Conservation (phyloP, 768 basidiomycete species). For the Suillus bovinus region DNA sequence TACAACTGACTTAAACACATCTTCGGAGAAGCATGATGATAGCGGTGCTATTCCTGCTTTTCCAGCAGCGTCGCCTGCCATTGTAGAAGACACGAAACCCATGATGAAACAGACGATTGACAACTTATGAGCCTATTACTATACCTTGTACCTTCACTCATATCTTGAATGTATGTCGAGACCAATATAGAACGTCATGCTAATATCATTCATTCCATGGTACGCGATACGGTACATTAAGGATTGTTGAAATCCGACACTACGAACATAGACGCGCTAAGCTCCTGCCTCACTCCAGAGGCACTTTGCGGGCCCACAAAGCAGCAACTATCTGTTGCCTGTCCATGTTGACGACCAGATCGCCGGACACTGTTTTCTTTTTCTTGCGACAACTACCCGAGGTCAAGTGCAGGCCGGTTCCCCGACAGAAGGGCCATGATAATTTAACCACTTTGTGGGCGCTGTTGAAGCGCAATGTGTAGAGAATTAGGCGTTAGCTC, state of each 20-base stretch:
- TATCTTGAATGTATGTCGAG: background rate
- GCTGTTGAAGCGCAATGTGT: conserved; percentile 87
- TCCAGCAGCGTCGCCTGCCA: background rate
- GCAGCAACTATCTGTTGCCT: conserved; percentile 24
- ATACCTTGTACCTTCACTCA: background rate
- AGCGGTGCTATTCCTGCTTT: too few species aligned
- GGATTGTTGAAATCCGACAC: conserved; percentile 86
- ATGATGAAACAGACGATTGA: background rate
- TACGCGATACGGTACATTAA: conserved; percentile 29
- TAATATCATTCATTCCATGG: conserved; percentile 10
- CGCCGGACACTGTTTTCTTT: conserved; percentile 22
- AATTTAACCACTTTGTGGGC: conserved; percentile 69
- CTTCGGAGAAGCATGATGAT: background rate
- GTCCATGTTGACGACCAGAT: conserved; percentile 18
- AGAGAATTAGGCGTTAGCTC: conserved; percentile 66
- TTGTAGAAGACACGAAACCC: background rate
- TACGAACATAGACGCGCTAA: conserved; percentile 38
- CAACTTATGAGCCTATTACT: background rate
- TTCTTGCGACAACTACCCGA: conserved; percentile 52
- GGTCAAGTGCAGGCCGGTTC: conserved; percentile 45
- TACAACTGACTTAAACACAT: background rate
- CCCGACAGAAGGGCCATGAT: conserved; percentile 35
- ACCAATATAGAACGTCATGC: background rate
- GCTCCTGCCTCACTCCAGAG: conserved; percentile 27
- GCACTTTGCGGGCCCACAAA: conserved; percentile 27